Evolutionary conservation across 305 asterid species (phyloP).

Genomic region (Fraxinus baroniana): DNA sequence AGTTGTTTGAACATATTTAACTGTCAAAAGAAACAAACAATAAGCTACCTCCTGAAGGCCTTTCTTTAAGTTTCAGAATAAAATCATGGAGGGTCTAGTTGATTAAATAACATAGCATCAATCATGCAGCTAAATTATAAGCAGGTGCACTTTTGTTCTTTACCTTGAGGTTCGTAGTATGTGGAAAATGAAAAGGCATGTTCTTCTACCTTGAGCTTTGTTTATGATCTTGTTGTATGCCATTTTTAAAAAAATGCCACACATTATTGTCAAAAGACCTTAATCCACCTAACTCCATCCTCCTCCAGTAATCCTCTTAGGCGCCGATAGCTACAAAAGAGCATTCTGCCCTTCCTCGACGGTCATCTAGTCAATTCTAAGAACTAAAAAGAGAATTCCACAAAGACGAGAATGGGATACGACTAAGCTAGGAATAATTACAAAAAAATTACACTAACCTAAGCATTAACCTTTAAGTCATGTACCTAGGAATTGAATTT

Average conservation of each 20-base stretch:
- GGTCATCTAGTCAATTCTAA: not conserved
- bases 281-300: not conserved
- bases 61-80: constrained; percentile 11
- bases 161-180: not conserved
- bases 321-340: not conserved
- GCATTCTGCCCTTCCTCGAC: not conserved
- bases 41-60: not conserved
- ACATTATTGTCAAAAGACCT: not conserved
- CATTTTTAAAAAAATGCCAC: not conserved
- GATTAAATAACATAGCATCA: not conserved
- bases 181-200: not conserved
- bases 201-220: not conserved
- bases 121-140: not conserved
- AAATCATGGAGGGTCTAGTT: not conserved
- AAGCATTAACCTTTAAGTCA: not conserved
- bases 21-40: not conserved
- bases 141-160: not conserved
- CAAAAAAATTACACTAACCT: not conserved
- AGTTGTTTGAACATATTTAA: not conserved
- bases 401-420: not conserved
- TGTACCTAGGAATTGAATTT: not conserved
- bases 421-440: too few species aligned
- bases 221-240: not conserved
- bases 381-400: not conserved
- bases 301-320: not conserved